These are phyloP conservation scores for Ascochyta clinopodiicola DNA, from an alignment of 2,329 filamentous ascomycete genomes.

Conservation along the genomic window DNA sequence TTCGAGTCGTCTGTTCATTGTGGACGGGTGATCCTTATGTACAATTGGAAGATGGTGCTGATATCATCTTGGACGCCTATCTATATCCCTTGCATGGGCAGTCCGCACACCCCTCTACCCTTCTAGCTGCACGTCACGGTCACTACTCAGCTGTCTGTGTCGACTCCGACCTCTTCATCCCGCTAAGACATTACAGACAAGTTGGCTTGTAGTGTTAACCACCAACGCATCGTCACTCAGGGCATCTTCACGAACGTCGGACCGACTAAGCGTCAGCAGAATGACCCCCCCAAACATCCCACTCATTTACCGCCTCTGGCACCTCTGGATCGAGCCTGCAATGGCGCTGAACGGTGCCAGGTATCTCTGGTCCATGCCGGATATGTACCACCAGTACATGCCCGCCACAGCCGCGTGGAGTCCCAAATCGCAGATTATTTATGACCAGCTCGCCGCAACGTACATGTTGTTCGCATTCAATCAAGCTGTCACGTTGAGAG, in stretches of 20 bases:
- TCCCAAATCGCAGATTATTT: conserved; percentile 58
- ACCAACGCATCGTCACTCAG: not conserved
- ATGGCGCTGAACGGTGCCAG: conserved; percentile 60
- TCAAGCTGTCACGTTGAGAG: conserved; percentile 75
- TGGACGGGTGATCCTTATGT: no score
- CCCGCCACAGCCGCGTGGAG: conserved; percentile 53
- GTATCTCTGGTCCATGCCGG: conserved; percentile 57
- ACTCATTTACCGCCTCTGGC: conserved; percentile 72
- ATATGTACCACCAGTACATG: conserved; percentile 69
- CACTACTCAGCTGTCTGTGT: not conserved
- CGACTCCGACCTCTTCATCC: not conserved
- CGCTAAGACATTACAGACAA: not conserved
- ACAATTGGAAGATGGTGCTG: not conserved
- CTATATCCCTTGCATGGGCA: not conserved
- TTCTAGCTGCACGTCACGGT: not conserved
- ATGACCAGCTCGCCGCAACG: conserved; percentile 77
- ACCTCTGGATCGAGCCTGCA: conserved; percentile 72
- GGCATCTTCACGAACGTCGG: not conserved
- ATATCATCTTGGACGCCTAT: not conserved
- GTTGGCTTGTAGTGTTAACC: not conserved
- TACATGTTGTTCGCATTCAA: conserved; percentile 80
- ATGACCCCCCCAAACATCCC: conserved; percentile 49
- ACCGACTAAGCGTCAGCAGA: not conserved
- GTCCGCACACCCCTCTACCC: not conserved
- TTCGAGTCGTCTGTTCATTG: no score